Base-by-base conservation (phyloP, 2,329 filamentous ascomycete genomes). In the Colletotrichum cereale region DNA sequence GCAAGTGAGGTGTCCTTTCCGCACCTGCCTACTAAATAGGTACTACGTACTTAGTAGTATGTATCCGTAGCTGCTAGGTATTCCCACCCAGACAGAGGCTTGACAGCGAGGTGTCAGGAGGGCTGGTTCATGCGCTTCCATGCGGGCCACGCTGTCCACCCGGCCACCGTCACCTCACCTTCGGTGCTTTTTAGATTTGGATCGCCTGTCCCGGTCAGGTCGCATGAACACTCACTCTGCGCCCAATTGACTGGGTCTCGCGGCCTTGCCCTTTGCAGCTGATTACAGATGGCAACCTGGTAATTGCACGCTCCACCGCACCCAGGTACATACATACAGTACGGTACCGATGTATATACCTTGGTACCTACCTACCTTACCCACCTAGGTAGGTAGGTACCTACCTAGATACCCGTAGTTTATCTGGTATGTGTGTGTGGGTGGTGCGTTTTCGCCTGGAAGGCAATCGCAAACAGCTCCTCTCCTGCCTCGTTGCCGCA, bases 191-290 rank as follows among this genome's bases (percentile, higher is more conserved):
- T 68, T 71, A 72, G 69, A 72, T 72, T 72, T 72, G 69, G 69
- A 72, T 72, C 69, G 69, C 69, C 69, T 69, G 69, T 69, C 69
- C 69, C 66, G 69, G 69, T 64, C 69, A 53, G 58, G 65, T 72
- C 65, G 69, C 69, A 72, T 72, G 69, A 72, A 72, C 60, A 60
- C 53, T 72, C 53, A 53, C 47, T 70, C 67, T 70, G 67, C 62
- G 68, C 64, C 68, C 68, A 58, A 67, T 71, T 62, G 64, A 71
- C 64, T 71, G 64, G 68, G 68, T 64, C 66, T 64, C 58, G 53
- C 60, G 69, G 55, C 69, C 60, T 38, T 72, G 68, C 53, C 65
- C 44, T 53, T 72, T 48, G 65, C 69, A 69, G 69, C 69, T 72
- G 69, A 64, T 69, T 72, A 29, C 69, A 72, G 69, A 69, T 64